A percentile compares a stretch with the other conserved stretches of the same genome.
Conservation (phyloP, 192 early-diverging fungal genomes). For the Backusella tarrabulga region DNA sequence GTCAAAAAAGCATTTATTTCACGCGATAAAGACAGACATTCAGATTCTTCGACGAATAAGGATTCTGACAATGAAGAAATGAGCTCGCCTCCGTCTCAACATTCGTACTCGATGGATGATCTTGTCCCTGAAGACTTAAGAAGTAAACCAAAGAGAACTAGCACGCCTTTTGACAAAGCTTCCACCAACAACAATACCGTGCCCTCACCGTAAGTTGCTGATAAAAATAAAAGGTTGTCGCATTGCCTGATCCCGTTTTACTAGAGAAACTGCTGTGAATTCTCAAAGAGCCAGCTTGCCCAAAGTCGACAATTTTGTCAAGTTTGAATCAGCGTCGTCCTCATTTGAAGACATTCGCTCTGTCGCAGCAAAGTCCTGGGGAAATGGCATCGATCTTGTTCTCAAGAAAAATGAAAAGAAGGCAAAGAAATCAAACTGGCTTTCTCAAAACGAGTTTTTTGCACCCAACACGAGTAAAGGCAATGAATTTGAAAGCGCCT, state of each 20-base stretch:
- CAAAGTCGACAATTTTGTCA: background rate
- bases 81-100: background rate
- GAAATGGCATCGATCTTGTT: background rate
- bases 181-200: background rate
- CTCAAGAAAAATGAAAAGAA: background rate
- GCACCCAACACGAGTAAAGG: background rate
- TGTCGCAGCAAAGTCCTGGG: background rate
- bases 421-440: background rate
- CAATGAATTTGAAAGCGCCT: background rate
- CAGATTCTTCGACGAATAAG: background rate
- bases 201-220: background rate
- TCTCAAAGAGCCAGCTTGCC: background rate
- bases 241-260: background rate
- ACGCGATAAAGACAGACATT: background rate
- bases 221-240: background rate
- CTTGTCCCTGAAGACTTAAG: background rate
- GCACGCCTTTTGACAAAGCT: background rate
- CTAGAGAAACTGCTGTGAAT: background rate
- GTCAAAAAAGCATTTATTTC: background rate
- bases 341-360: constrained; percentile 13
- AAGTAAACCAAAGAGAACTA: background rate
- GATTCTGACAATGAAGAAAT: background rate
- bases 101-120: background rate
- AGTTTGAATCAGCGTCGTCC: background rate
- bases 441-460: constrained; percentile 1